A percentile compares a stretch with the other conserved stretches of the same genome.
Evolutionary conservation across 2,329 filamentous ascomycete genomes (phyloP).

Genomic region (Pseudopithomyces maydicus): DNA sequence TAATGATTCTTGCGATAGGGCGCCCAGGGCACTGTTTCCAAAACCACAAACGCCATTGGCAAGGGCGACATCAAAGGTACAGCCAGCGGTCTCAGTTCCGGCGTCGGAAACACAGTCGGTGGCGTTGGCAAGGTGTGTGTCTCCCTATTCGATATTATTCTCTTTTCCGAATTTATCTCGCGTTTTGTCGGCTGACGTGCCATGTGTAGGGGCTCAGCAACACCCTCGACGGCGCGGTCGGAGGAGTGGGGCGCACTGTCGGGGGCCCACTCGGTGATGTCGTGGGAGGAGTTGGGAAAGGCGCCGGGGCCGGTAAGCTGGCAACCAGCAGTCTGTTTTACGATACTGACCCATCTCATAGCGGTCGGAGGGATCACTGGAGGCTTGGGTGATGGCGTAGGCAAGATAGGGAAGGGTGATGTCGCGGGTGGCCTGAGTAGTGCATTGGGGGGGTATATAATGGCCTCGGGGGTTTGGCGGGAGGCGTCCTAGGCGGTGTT

Average conservation of each 20-base stretch:
- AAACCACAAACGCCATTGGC: conserved; percentile 51
- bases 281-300: conserved; percentile 50
- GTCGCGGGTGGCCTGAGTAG: conserved; percentile 50
- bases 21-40: conserved; percentile 49
- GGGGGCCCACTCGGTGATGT: conserved; percentile 48
- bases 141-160: neutral
- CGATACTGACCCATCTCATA: neutral
- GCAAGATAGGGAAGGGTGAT: conserved; percentile 52
- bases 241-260: conserved; percentile 43
- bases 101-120: conserved; percentile 46
- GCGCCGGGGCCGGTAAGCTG: conserved; percentile 43
- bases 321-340: neutral
- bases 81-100: conserved; percentile 44
- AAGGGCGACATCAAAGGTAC: conserved; percentile 49
- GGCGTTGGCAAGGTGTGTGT: conserved; percentile 37
- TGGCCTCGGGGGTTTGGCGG: conserved; percentile 44
- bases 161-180: neutral
- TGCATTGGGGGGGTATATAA: conserved; percentile 48
- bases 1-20: conserved; percentile 20
- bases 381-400: conserved; percentile 52
- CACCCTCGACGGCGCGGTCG: conserved; percentile 45
- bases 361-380: conserved; percentile 46
- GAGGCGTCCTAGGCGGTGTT: conserved; percentile 35
- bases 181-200: neutral
- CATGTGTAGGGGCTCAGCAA: conserved; percentile 31